Conservation (phyloP, 2,329 filamentous ascomycete genomes). For the Stromatinia cepivora region DNA sequence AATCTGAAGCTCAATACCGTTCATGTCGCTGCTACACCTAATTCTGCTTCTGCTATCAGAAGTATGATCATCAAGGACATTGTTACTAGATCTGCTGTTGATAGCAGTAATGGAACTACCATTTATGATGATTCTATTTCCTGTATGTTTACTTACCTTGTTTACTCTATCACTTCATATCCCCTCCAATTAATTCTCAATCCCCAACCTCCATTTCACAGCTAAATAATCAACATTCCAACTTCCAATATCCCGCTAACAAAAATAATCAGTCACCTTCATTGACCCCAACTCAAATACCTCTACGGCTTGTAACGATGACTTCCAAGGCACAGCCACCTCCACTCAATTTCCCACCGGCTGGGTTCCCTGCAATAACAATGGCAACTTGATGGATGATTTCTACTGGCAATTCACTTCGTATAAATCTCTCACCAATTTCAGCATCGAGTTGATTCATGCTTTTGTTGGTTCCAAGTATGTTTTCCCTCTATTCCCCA, state of each 20-base stretch:
- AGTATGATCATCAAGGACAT: not conserved
- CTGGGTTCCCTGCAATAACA: slow-evolving; percentile 25
- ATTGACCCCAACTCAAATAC: slow-evolving; percentile 38
- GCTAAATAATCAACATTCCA: not conserved
- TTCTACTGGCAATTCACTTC: slow-evolving; percentile 34
- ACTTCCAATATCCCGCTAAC: not conserved
- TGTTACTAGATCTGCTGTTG: slow-evolving; percentile 18
- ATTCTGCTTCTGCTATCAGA: not conserved
- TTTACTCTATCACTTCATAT: slow-evolving; percentile 14
- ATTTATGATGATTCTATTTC: slow-evolving; percentile 22
- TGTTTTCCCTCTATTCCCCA: not conserved
- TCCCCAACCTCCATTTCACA: slow-evolving; percentile 26
- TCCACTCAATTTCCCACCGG: slow-evolving; percentile 27
- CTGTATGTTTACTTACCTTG: slow-evolving; percentile 19
- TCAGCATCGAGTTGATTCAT: slow-evolving; percentile 33
- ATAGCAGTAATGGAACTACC: slow-evolving; percentile 5
- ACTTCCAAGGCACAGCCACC: slow-evolving; percentile 30
- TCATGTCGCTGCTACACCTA: slow-evolving; percentile 23
- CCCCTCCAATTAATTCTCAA: slow-evolving; percentile 21
- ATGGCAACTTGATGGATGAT: slow-evolving; percentile 22
- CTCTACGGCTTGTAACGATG: slow-evolving; percentile 32
- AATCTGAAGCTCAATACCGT: slow-evolving; percentile 12
- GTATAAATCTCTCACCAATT: slow-evolving; percentile 27
- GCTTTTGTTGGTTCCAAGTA: slow-evolving; percentile 33
- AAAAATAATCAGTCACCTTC: slow-evolving; percentile 33